phyloP scores from a whole-genome alignment of 768 basidiomycete species.

The Lentinula lateritia region DNA sequence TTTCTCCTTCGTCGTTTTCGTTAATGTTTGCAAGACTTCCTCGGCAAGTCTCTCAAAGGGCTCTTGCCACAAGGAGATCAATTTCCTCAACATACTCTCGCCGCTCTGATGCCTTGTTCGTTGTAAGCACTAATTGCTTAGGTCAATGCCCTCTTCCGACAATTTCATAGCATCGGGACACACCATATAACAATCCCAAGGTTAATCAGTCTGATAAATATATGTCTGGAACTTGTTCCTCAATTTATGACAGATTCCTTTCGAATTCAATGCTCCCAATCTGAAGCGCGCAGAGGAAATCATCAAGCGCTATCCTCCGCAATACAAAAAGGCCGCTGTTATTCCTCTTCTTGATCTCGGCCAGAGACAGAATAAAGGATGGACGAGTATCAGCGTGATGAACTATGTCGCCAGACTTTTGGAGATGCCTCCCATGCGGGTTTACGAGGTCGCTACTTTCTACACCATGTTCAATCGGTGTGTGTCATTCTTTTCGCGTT shows the following conservation, averaged over 20 bases:
- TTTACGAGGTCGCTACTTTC: slow-evolving; percentile 98
- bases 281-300: slow-evolving; percentile 82
- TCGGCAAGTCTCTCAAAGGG: slow-evolving; percentile 21
- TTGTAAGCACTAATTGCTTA: slow-evolving; percentile 45
- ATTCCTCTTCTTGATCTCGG: slow-evolving; percentile 96
- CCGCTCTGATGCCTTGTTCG: slow-evolving; percentile 80
- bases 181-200: slow-evolving; percentile 89
- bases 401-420: slow-evolving; percentile 93
- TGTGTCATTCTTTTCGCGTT: slow-evolving; percentile 12
- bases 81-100: slow-evolving; percentile 40
- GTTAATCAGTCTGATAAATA: slow-evolving; percentile 26
- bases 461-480: slow-evolving; percentile 99
- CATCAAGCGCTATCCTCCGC: slow-evolving; percentile 89
- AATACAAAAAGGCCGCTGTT: slow-evolving; percentile 98
- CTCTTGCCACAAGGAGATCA: slow-evolving; percentile 21
- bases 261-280: slow-evolving; percentile 80
- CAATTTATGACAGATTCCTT: slow-evolving; percentile 62
- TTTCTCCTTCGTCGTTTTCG: background rate
- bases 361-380: slow-evolving; percentile 96
- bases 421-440: slow-evolving; percentile 96
- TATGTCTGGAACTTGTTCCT: slow-evolving; percentile 5
- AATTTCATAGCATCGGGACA: slow-evolving; percentile 80
- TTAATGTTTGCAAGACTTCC: slow-evolving; percentile 29
- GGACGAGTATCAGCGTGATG: slow-evolving; percentile 99
- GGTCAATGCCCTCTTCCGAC: slow-evolving; percentile 8